Evolutionary conservation across 225 moss, liverwort and hornwort genomes (phyloP).

Genomic region (Thuidium tamariscinum): DNA sequence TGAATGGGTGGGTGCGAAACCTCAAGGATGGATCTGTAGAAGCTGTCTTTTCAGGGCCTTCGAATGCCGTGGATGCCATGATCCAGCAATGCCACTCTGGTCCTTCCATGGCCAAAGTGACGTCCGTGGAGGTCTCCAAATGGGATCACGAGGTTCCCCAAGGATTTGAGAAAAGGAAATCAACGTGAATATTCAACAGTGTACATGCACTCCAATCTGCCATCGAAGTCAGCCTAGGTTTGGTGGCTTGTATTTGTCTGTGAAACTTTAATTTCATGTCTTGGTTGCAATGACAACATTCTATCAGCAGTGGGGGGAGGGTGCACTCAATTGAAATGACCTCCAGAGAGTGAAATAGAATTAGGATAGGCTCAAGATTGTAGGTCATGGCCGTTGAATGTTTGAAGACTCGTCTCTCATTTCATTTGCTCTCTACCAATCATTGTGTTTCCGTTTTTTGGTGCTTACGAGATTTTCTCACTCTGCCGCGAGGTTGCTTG

Average conservation of each 20-base stretch:
- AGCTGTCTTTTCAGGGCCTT: constrained; percentile 34
- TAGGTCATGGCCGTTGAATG: not conserved
- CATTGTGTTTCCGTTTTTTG: not conserved
- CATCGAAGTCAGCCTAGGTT: not conserved
- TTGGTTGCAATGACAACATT: not conserved
- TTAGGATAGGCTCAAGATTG: not conserved
- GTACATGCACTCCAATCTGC: not conserved
- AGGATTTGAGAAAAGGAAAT: constrained; percentile 25
- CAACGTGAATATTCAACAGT: not conserved
- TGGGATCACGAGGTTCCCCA: constrained; percentile 27
- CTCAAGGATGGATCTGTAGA: constrained; percentile 33
- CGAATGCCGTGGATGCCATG: constrained; percentile 15
- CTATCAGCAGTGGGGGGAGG: not conserved
- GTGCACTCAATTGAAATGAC: not conserved
- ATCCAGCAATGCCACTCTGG: constrained; percentile 32
- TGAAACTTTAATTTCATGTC: not conserved
- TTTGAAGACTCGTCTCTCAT: not conserved
- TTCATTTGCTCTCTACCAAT: not conserved
- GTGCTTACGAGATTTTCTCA: not conserved
- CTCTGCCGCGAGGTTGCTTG: not conserved
- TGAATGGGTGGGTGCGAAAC: constrained; percentile 49
- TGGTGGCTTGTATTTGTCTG: not conserved
- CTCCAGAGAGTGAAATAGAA: not conserved
- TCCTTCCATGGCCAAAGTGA: constrained; percentile 24
- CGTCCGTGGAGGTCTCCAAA: constrained; percentile 15